Conservation (phyloP, 345 rosid species). For the Salix viminalis region DNA sequence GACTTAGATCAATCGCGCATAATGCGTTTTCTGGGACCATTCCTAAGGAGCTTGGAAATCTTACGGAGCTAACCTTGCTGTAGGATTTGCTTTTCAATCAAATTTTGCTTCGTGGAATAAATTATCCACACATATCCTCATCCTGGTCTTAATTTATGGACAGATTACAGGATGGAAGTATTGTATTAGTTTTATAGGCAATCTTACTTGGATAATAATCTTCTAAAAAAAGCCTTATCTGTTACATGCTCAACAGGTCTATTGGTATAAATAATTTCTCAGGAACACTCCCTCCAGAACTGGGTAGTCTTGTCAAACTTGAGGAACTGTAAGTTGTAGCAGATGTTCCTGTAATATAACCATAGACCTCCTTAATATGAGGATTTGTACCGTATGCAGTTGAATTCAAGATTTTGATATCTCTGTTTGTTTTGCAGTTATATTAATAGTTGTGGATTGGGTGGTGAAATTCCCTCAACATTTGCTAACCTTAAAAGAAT, state of each 20-base stretch:
- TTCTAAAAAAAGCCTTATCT: not conserved
- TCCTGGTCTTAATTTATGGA: not conserved
- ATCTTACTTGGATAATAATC: not conserved
- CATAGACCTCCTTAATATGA: not conserved
- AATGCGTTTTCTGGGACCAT: conserved; percentile 36
- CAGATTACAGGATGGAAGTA: not conserved
- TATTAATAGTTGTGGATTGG: conserved; percentile 49
- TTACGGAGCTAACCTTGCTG: conserved; percentile 23
- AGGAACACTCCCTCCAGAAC: conserved; percentile 16
- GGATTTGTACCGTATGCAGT: not conserved
- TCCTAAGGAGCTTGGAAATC: conserved; percentile 38
- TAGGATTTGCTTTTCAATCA: conserved; percentile 18
- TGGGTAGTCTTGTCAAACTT: conserved; percentile 14
- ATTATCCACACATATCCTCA: not conserved
- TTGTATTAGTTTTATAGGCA: not conserved
- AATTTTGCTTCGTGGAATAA: not conserved
- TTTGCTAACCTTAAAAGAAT: conserved; percentile 32
- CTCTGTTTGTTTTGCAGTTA: conserved; percentile 30
- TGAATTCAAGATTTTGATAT: not conserved
- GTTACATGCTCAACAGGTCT: conserved; percentile 6
- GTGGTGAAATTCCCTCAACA: conserved; percentile 52
- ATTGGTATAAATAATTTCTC: conserved; percentile 19
- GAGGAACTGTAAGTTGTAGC: conserved; percentile 13
- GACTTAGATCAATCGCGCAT: conserved; percentile 21
- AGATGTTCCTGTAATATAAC: not conserved